These are phyloP conservation scores for Pachysolen tannophilus DNA, from an alignment of 805 yeast genomes.

Conservation along the genomic window DNA sequence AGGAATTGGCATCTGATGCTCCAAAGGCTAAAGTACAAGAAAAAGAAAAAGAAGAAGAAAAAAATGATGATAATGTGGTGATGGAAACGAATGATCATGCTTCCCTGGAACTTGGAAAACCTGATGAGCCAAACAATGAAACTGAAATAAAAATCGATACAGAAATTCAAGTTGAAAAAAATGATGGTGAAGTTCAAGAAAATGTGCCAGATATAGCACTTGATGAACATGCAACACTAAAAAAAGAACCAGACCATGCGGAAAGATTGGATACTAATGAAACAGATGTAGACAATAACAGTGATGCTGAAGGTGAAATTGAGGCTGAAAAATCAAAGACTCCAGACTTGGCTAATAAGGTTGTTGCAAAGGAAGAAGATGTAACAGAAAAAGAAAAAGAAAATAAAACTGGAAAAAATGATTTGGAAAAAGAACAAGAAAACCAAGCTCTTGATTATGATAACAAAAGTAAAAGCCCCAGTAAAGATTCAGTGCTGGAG, in stretches of 20 bases:
- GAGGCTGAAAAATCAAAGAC: slow-evolving; percentile 1
- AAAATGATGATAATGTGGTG: no score
- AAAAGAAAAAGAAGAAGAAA: no score
- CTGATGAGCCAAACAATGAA: no score
- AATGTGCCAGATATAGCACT: no score
- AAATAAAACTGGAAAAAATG: neutral
- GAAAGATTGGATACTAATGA: slow-evolving; percentile 1
- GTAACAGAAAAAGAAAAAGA: slow-evolving; percentile 1
- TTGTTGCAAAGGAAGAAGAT: slow-evolving; percentile 16
- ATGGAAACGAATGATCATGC: neutral
- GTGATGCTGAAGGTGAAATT: slow-evolving; percentile 1
- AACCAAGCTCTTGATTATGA: neutral
- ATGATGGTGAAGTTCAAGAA: slow-evolving; percentile 19
- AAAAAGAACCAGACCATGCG: slow-evolving; percentile 2
- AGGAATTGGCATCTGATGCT: neutral
- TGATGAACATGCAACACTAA: no score
- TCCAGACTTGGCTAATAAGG: slow-evolving; percentile 12
- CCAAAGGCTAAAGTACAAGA: slow-evolving; percentile 1
- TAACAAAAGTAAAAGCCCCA: slow-evolving; percentile 1
- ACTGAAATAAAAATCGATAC: slow-evolving; percentile 1
- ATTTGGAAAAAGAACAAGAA: neutral
- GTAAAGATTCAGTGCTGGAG: slow-evolving; percentile 1
- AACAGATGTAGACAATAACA: slow-evolving; percentile 1
- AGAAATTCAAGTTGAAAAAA: slow-evolving; percentile 5
- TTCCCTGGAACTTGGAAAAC: neutral